phyloP scores from a whole-genome alignment of 768 basidiomycete species.

The Leccinum sublutescens region DNA sequence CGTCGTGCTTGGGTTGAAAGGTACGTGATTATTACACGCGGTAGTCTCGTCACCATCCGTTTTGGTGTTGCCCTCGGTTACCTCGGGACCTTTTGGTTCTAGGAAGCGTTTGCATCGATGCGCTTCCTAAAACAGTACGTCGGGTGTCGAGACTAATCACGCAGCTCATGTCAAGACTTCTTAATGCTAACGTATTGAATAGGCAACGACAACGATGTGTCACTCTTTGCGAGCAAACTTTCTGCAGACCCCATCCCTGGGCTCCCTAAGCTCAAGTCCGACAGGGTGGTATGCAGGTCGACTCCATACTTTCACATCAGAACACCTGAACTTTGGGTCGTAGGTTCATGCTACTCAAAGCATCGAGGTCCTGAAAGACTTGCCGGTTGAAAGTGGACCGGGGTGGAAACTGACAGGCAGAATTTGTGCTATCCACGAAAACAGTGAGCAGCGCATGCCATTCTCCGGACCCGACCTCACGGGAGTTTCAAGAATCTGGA shows the following conservation, averaged over 20 bases:
- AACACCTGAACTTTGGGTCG: background rate
- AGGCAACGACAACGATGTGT: slow-evolving; percentile 65
- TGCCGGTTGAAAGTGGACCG: slow-evolving; percentile 70
- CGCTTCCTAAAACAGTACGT: no score
- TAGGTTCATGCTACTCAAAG: slow-evolving; percentile 80
- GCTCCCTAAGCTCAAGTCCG: slow-evolving; percentile 68
- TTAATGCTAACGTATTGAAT: background rate
- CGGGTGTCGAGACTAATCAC: no score
- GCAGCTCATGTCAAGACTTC: background rate
- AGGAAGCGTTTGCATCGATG: no score
- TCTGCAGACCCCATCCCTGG: slow-evolving; percentile 50
- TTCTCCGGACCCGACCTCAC: background rate
- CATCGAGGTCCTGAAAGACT: slow-evolving; percentile 75
- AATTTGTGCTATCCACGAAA: slow-evolving; percentile 73
- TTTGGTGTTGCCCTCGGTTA: no score
- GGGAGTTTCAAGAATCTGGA: slow-evolving; percentile 55
- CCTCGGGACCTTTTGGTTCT: no score
- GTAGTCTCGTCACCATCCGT: no score
- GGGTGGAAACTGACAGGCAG: slow-evolving; percentile 76
- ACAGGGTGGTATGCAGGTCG: slow-evolving; percentile 54
- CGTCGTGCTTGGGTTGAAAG: slow-evolving; percentile 74
- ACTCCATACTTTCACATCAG: background rate
- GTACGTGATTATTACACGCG: slow-evolving; percentile 24
- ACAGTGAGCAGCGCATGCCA: slow-evolving; percentile 51
- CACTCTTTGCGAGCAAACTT: slow-evolving; percentile 56